Base-by-base conservation (phyloP, 225 moss, liverwort and hornwort genomes). In the Takakia lepidozioides region DNA sequence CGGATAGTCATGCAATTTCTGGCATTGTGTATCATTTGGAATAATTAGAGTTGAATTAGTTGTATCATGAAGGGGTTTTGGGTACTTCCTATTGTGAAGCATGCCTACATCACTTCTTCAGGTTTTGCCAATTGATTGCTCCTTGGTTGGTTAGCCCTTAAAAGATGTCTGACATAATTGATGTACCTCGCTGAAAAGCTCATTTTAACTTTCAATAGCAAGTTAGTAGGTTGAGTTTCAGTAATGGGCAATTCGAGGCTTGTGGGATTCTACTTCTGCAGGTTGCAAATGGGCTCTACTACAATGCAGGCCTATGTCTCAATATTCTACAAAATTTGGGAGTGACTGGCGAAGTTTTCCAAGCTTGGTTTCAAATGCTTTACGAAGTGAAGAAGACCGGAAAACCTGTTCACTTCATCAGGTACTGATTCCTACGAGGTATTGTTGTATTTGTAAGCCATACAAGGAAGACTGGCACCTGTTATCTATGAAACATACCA, bases 311-410 rank as follows among this genome's bases (percentile, higher is more conserved):
- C 13, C 66, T 91, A 64, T 85, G 87, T n/a, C 67, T 98, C 4
- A 78, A 61, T 41, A 85, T 98, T 54, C 58, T 98, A 39, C 87
- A 87, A 64, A 87, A 87, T 48, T 46, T 83, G 69, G 83, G 85
- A 57, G 74, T 81, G 43, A 91, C 87, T 3, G 45, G 82, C 37
- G 91, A 98, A 65, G 76, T 91, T 48, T 98, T 91, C 38, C 98
- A 81, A 70, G 66, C 40, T 2, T 98, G 98, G 98, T 87, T 98
- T 54, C 87, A 91, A 65, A 91, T 98, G 98, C 72, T 98, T n/a
- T 90, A 83, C 19, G 74, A 67, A 68, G 63, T 80, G 11, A 98
- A 98, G 66, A 98, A 91, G 61, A 80, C 87, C 5, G 85, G 91
- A 17, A 91, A 83, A 38, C 55, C 82, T 55, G 68, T 78, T 30